Evolutionary conservation across 495 filamentous ascomycete species (phyloP).

Genomic region (Penicillium argentinense): DNA sequence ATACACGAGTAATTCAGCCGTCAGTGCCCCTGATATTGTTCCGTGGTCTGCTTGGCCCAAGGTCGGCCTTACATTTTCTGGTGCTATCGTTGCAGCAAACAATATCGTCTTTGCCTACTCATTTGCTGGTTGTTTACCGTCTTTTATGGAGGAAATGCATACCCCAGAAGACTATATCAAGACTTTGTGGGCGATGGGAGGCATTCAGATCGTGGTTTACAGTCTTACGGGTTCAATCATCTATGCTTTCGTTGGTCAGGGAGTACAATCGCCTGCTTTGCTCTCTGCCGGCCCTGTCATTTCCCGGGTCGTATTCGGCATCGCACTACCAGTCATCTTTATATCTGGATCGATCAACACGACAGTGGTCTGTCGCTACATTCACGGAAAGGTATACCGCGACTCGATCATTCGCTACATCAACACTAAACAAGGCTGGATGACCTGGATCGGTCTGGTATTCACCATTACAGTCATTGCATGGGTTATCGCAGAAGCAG

Average conservation of each 20-base stretch:
- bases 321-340: conserved; percentile 73
- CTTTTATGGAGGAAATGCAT: conserved; percentile 73
- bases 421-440: conserved; percentile 55
- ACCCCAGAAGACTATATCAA: conserved; percentile 62
- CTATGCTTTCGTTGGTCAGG: conserved; percentile 64
- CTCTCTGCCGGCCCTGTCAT: conserved; percentile 57
- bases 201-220: conserved; percentile 64
- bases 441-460: conserved; percentile 57
- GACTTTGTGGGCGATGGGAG: conserved; percentile 57
- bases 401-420: conserved; percentile 53
- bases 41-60: conserved; percentile 38
- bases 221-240: conserved; percentile 64
- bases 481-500: conserved; percentile 65
- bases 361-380: conserved; percentile 56
- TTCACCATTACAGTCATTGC: conserved; percentile 55
- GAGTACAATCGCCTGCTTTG: conserved; percentile 67
- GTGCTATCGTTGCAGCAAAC: conserved; percentile 56
- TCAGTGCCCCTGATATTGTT: background rate
- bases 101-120: conserved; percentile 69
- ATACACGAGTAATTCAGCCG: conserved; percentile 6
- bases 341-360: conserved; percentile 63
- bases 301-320: conserved; percentile 67
- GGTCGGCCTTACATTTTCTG: conserved; percentile 25
- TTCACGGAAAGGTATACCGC: conserved; percentile 56
- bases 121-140: conserved; percentile 64